Evolutionary conservation across 768 basidiomycete species (phyloP), one percentile per base, ranked within the genome.

Genomic region (Mycena leptocephala): DNA sequence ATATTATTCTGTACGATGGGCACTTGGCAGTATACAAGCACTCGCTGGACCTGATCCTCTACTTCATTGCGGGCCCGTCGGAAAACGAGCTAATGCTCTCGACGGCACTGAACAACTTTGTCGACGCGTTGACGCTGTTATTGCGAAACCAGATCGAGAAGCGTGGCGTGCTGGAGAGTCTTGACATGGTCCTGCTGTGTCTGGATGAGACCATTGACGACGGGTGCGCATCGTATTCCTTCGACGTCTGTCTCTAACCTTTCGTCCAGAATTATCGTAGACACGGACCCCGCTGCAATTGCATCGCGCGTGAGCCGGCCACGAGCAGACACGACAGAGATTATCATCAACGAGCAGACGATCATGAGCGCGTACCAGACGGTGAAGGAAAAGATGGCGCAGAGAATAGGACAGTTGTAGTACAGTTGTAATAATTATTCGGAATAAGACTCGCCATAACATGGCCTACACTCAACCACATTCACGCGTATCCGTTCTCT

Each of bases 321-420:
- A 53, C 94, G 93, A 77, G 94, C 98, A 20, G 98, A 99, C 84
- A 94, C 97, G 65, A 95, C 94, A 43, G 97, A 99, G 79, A 98
- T 99, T 77, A 94, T 97, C 76, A 98, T 99, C 89, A 99, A 99
- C 89, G 98, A 99, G 87, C 97, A 98, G 87, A 97, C 97, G 11
- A 90, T 98, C 74, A 90, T 98, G 90, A 97, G 89, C 82, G 97
- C 97, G 35, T 98, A 97, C 88, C 93, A 95, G 88, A 95, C 95
- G 0, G 93, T 97, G 77, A 94, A 93, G 84, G 95, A 96, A 81
- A 93, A 92, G 87, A 92, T 97, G 86, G 93, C 94, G 81, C 94
- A 95, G 83, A 89, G 94, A 81, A 95, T 97, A 80, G 92, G 93
- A 33, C 94, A 95, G 80, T 88, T 95, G 74, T 96, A 90, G 85